Conservation (phyloP, 108 stramenopile species). For the Cyclostephanos invisitatus region DNA sequence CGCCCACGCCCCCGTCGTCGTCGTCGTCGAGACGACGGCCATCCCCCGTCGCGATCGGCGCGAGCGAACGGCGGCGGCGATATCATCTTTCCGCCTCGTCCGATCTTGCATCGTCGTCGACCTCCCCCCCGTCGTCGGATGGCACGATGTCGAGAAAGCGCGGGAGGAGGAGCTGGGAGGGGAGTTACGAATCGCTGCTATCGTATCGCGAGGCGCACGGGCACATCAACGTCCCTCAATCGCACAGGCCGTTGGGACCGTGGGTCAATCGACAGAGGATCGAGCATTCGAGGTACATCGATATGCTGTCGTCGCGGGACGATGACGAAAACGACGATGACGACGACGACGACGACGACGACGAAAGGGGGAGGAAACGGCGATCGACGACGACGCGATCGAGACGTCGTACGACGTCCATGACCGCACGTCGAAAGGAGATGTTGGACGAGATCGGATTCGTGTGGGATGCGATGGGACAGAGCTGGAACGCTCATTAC, state of each 20-base stretch:
- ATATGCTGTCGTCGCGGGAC: background rate
- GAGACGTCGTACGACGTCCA: slow-evolving; percentile 26
- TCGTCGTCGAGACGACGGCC: too few species aligned
- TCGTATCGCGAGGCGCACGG: slow-evolving; percentile 27
- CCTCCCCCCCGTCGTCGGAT: too few species aligned
- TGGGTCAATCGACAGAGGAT: slow-evolving; percentile 44
- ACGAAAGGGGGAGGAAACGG: background rate
- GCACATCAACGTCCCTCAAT: slow-evolving; percentile 36
- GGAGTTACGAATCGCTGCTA: slow-evolving; percentile 27
- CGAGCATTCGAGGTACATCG: slow-evolving; percentile 33
- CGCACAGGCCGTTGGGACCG: slow-evolving; percentile 31
- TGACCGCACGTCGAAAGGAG: slow-evolving; percentile 29
- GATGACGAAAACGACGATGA: slow-evolving; percentile 8
- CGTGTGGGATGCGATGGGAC: slow-evolving; percentile 41
- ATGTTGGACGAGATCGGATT: slow-evolving; percentile 39
- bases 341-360: background rate
- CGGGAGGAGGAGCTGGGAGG: slow-evolving; percentile 36
- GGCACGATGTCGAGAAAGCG: background rate
- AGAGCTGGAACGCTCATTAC: slow-evolving; percentile 38
- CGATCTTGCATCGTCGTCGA: too few species aligned
- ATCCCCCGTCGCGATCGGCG: too few species aligned
- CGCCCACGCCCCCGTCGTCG: too few species aligned
- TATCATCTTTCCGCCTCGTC: too few species aligned
- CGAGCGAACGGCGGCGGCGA: too few species aligned
- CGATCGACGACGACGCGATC: background rate